phyloP scores from a whole-genome alignment of 2,329 filamentous ascomycete species.

The Westerdykella aurantiaca region DNA sequence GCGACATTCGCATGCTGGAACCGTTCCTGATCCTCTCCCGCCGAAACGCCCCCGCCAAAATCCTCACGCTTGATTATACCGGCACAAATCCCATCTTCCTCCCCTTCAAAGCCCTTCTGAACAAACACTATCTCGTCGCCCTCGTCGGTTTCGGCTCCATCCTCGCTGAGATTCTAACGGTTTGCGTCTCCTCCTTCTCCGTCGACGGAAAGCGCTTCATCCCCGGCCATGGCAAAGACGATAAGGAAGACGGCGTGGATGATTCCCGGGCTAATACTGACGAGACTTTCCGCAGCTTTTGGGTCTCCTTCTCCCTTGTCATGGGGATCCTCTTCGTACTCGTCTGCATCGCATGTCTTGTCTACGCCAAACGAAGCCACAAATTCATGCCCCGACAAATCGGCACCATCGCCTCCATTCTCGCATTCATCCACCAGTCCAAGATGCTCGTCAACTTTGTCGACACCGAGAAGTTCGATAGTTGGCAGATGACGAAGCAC shows the following conservation, averaged over 20 bases:
- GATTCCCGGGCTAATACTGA: conserved; percentile 30
- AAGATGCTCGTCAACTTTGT: conserved; percentile 76
- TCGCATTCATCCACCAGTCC: conserved; percentile 73
- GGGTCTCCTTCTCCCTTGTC: conserved; percentile 57
- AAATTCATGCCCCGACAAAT: conserved; percentile 73
- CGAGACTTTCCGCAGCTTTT: conserved; percentile 55
- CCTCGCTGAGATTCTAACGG: conserved; percentile 66
- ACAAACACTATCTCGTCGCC: conserved; percentile 60
- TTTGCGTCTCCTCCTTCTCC: conserved; percentile 61
- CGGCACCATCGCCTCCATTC: conserved; percentile 68
- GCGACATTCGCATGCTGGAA: conserved; percentile 65
- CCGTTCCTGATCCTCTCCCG: conserved; percentile 66
- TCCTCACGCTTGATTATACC: conserved; percentile 66
- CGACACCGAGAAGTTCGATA: conserved; percentile 59
- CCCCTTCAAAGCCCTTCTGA: conserved; percentile 56
- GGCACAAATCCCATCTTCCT: conserved; percentile 64
- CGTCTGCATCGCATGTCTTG: conserved; percentile 52
- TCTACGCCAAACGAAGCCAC: conserved; percentile 58
- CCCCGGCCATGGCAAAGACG: conserved; percentile 19
- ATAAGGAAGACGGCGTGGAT: conserved; percentile 9
- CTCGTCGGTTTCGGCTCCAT: conserved; percentile 65
- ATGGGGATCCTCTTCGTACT: conserved; percentile 63
- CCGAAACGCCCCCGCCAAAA: conserved; percentile 59
- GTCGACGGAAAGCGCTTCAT: conserved; percentile 60
- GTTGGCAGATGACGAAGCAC: conserved; percentile 55